A percentile compares a stretch with the other conserved stretches of the same genome.
Conservation (phyloP, 2,329 filamentous ascomycete genomes). For the Colletotrichum eremochloae region DNA sequence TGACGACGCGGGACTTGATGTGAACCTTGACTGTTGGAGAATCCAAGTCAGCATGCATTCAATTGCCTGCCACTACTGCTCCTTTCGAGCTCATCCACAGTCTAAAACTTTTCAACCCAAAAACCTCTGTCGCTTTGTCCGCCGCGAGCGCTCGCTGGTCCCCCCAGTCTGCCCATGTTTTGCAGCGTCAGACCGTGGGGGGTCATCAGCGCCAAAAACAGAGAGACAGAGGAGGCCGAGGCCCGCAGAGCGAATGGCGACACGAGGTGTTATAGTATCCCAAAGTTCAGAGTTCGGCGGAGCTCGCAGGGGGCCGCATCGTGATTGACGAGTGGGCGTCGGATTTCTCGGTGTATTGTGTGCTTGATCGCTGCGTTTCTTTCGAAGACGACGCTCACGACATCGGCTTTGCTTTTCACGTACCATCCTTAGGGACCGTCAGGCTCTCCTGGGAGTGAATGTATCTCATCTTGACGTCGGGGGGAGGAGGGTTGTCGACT, state of each 20-base stretch:
- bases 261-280: conserved; percentile 34
- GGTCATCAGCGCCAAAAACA: conserved; percentile 1
- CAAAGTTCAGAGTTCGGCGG: conserved; percentile 40
- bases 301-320: conserved; percentile 38
- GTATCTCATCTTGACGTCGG: conserved; percentile 95
- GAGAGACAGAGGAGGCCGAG: conserved; percentile 5
- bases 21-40: conserved; percentile 86
- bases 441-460: conserved; percentile 98
- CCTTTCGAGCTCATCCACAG: conserved; percentile 45
- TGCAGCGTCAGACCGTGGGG: background rate
- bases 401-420: conserved; percentile 60
- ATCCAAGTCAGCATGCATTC: conserved; percentile 52
- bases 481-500: conserved; percentile 53
- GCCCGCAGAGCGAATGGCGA: conserved; percentile 8
- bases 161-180: conserved; percentile 6
- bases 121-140: conserved; percentile 28
- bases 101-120: conserved; percentile 44
- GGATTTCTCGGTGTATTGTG: conserved; percentile 13
- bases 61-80: conserved; percentile 45
- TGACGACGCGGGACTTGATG: conserved; percentile 97
- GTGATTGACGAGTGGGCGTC: conserved; percentile 14
- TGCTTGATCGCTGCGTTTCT: conserved; percentile 20
- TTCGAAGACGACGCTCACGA: conserved; percentile 16
- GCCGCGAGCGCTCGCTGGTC: conserved; percentile 22
- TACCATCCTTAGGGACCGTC: conserved; percentile 96